These are phyloP conservation scores for Candida pseudoglaebosa DNA, from an alignment of 805 yeast species.

Conservation along the genomic window DNA sequence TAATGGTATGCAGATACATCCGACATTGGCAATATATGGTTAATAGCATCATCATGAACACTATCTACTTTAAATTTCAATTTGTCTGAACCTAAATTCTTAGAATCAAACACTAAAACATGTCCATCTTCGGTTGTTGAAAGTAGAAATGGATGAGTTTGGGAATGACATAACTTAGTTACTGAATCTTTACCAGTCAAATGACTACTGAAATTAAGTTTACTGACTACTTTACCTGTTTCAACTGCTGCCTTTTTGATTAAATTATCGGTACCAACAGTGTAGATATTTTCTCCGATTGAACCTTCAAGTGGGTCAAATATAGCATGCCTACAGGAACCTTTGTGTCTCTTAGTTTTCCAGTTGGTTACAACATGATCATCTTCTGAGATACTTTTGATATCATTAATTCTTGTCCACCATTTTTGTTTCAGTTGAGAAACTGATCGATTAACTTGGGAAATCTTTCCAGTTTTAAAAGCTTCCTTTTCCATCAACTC, in stretches of 20 bases:
- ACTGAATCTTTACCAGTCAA: slow-evolving; percentile 26
- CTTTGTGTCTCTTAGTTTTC: slow-evolving; percentile 90
- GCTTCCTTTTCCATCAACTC: slow-evolving; percentile 21
- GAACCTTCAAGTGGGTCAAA: slow-evolving; percentile 51
- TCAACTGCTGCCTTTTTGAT: slow-evolving; percentile 68
- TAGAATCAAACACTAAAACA: slow-evolving; percentile 59
- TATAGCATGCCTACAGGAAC: slow-evolving; percentile 71
- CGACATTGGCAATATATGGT: slow-evolving; percentile 66
- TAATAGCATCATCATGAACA: slow-evolving; percentile 76
- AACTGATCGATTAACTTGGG: slow-evolving; percentile 22
- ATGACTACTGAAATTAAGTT: slow-evolving; percentile 29
- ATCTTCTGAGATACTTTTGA: slow-evolving; percentile 19
- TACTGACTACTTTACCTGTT: slow-evolving; percentile 73
- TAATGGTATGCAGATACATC: slow-evolving; percentile 74
- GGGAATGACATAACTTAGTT: slow-evolving; percentile 44
- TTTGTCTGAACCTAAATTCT: slow-evolving; percentile 38
- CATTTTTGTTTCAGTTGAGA: slow-evolving; percentile 37
- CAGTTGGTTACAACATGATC: slow-evolving; percentile 46
- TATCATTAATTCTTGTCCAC: slow-evolving; percentile 41
- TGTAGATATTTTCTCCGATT: slow-evolving; percentile 51
- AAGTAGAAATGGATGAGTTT: slow-evolving; percentile 47
- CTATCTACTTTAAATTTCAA: slow-evolving; percentile 44
- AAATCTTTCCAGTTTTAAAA: slow-evolving; percentile 19
- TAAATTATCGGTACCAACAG: slow-evolving; percentile 78
- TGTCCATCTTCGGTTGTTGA: slow-evolving; percentile 70